phyloP scores from a whole-genome alignment of 352 stramenopile species.

The Phytophthora podocarpi region DNA sequence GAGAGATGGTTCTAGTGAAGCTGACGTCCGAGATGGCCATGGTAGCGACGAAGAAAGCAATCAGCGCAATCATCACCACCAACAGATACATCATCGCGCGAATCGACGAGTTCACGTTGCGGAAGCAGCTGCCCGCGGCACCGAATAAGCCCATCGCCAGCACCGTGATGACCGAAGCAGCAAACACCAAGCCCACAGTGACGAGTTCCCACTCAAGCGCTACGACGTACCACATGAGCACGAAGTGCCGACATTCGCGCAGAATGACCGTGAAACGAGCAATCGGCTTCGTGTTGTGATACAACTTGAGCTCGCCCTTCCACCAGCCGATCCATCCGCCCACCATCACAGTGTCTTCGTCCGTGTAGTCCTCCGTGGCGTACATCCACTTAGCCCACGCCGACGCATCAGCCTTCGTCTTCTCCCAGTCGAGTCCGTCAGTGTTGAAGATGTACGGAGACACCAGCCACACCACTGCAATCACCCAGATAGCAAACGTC shows the following conservation, averaged over 20 bases:
- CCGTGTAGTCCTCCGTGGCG: slow-evolving; percentile 61
- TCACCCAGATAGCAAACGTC: slow-evolving; percentile 83
- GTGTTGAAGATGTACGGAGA: slow-evolving; percentile 88
- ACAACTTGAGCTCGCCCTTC: slow-evolving; percentile 77
- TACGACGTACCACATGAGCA: slow-evolving; percentile 88
- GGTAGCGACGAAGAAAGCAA: slow-evolving; percentile 57
- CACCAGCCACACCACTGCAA: slow-evolving; percentile 73
- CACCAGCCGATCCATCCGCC: slow-evolving; percentile 85
- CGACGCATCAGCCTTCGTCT: slow-evolving; percentile 78
- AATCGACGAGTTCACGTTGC: slow-evolving; percentile 37
- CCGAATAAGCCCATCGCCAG: slow-evolving; percentile 61
- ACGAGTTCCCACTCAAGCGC: slow-evolving; percentile 67
- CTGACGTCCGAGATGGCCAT: slow-evolving; percentile 43
- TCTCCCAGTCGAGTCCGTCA: slow-evolving; percentile 85
- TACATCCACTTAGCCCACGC: slow-evolving; percentile 88
- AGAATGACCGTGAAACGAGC: slow-evolving; percentile 78
- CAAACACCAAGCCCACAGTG: slow-evolving; percentile 62
- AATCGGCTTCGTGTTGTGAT: slow-evolving; percentile 74
- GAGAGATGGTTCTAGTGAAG: slow-evolving; percentile 46
- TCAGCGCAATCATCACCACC: slow-evolving; percentile 39
- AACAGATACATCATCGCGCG: slow-evolving; percentile 63
- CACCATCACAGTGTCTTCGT: slow-evolving; percentile 67
- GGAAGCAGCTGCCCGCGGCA: slow-evolving; percentile 35
- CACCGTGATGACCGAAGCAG: slow-evolving; percentile 56
- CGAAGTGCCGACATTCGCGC: slow-evolving; percentile 78